Conservation (phyloP, 495 filamentous ascomycete genomes). For the Neurospora sp. region DNA sequence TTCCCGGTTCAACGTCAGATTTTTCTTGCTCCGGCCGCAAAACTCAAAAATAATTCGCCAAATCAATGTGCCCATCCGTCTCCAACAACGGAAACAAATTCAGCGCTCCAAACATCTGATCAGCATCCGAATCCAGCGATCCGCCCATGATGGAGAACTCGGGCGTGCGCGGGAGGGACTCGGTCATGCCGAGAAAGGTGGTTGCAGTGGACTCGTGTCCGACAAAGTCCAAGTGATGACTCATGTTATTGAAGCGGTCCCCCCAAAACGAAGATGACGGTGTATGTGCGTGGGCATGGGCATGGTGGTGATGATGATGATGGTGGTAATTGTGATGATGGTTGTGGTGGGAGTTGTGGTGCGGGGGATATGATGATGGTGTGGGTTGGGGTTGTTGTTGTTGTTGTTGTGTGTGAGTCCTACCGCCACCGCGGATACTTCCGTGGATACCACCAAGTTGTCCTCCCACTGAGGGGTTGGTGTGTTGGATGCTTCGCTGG, state of each 20-base stretch:
- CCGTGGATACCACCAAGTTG: neutral
- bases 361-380: neutral
- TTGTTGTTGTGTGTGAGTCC: neutral
- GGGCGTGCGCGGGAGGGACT: slow-evolving; percentile 10
- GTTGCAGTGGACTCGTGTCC: neutral
- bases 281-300: neutral
- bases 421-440: neutral
- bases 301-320: neutral
- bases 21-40: neutral
- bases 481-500: neutral
- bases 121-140: slow-evolving; percentile 17
- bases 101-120: slow-evolving; percentile 31
- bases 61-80: slow-evolving; percentile 33
- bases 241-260: neutral
- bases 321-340: neutral
- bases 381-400: neutral
- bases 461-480: neutral
- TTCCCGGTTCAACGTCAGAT: neutral
- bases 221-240: neutral
- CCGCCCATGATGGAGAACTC: slow-evolving; percentile 17
- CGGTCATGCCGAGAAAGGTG: slow-evolving; percentile 16
- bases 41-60: slow-evolving; percentile 29
- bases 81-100: slow-evolving; percentile 36
- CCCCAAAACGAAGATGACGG: neutral
- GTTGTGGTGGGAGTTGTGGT: neutral